Percentiles rank a stretch among this genome's conserved stretches.
phyloP scores from a whole-genome alignment of 2,329 filamentous ascomycete species.

The Nemania serpens region DNA sequence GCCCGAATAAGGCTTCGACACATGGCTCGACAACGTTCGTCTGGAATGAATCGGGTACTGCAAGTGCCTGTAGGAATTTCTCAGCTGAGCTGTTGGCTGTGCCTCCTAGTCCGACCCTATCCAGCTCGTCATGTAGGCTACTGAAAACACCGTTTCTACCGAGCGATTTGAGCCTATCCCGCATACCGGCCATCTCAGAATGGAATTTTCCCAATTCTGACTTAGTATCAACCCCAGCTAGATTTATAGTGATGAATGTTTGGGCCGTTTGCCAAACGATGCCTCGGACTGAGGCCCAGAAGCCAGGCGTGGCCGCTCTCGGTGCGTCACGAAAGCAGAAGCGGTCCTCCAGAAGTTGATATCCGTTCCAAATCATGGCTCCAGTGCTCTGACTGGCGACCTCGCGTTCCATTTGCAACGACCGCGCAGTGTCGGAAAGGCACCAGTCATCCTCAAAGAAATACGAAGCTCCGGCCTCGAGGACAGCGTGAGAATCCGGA shows the following conservation, averaged over 20 bases:
- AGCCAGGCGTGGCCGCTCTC: background rate
- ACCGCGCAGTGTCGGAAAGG: background rate
- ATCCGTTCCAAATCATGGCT: background rate
- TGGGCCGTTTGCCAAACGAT: background rate
- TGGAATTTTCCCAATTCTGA: background rate
- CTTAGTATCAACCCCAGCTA: background rate
- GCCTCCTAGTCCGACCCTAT: background rate
- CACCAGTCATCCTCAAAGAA: slow-evolving; percentile 3
- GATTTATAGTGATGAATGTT: background rate
- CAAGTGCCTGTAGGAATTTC: background rate
- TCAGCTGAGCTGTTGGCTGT: background rate
- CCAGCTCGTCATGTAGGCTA: background rate
- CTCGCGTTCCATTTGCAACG: background rate
- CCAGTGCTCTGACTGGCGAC: background rate
- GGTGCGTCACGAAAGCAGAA: background rate
- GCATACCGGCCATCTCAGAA: background rate
- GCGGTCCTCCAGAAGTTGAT: background rate
- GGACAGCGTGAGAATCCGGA: background rate
- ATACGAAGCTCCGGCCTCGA: background rate
- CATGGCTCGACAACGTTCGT: background rate
- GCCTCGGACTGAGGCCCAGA: background rate
- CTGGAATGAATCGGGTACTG: background rate
- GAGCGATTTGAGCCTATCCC: background rate
- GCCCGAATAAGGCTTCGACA: background rate
- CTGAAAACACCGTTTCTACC: background rate